These are phyloP conservation scores for Diaporthe ampelina DNA, from an alignment of 2,329 filamentous ascomycete genomes.

Conservation along the genomic window DNA sequence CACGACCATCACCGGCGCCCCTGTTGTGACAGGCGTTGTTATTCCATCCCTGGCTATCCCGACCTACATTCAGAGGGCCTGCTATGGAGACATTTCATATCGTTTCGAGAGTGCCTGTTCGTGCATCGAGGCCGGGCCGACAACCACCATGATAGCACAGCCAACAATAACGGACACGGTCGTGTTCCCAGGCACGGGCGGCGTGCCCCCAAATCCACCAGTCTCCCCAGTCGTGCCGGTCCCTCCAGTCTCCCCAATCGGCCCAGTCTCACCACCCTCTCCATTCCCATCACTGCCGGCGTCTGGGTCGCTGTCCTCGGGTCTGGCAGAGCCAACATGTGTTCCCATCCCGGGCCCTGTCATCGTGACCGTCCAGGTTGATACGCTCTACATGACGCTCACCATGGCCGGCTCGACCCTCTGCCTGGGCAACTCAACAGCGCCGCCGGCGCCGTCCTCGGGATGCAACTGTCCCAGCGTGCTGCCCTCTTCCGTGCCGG, in stretches of 20 bases:
- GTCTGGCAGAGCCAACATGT: not conserved
- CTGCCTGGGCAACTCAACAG: not conserved
- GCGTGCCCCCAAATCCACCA: no score
- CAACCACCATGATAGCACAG: not conserved
- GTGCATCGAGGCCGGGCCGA: conserved; percentile 3
- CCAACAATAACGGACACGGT: not conserved
- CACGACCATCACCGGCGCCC: not conserved
- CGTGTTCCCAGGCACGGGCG: not conserved
- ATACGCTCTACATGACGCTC: not conserved
- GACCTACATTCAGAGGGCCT: conserved; percentile 13
- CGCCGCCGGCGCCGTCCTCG: not conserved
- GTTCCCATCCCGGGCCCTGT: not conserved
- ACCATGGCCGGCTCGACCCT: not conserved
- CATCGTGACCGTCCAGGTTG: conserved; percentile 7
- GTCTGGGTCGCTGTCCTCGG: not conserved
- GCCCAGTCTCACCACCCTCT: no score
- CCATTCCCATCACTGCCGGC: no score
- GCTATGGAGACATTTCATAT: not conserved
- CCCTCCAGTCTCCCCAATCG: no score
- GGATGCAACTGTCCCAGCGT: not conserved
- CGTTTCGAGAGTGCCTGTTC: conserved; percentile 15
- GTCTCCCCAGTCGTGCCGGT: no score
- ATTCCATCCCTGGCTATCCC: not conserved
- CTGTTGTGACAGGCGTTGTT: not conserved
- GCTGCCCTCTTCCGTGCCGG: not conserved